phyloP scores from a whole-genome alignment of 163 green algal genomes.

The Scenedesmus sp. region DNA sequence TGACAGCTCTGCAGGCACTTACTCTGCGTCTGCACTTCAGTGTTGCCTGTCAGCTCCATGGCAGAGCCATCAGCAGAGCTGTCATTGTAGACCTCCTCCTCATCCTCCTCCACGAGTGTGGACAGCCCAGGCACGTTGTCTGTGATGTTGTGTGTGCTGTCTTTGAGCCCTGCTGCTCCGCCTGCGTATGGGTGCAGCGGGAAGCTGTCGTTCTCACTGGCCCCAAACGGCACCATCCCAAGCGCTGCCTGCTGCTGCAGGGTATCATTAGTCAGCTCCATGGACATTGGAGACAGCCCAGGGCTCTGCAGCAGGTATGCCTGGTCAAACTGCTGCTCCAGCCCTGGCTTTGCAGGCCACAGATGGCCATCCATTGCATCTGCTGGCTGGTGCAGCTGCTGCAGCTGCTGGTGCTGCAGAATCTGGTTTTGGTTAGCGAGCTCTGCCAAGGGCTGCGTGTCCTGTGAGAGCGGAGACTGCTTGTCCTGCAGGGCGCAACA shows the following conservation, averaged over 20 bases:
- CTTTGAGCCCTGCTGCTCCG: slow-evolving; percentile 11
- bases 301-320: slow-evolving; percentile 24
- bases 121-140: slow-evolving; percentile 64
- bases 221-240: slow-evolving; percentile 6
- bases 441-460: slow-evolving; percentile 49
- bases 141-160: slow-evolving; percentile 80
- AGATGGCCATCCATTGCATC: neutral
- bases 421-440: slow-evolving; percentile 45
- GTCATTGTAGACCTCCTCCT: slow-evolving; percentile 66
- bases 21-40: slow-evolving; percentile 10
- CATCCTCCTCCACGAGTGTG: slow-evolving; percentile 81
- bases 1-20: neutral
- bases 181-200: neutral
- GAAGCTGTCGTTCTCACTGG: slow-evolving; percentile 38
- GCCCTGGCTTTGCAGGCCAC: slow-evolving; percentile 35
- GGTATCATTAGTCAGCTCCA: slow-evolving; percentile 74
- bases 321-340: slow-evolving; percentile 14
- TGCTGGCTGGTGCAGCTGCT: slow-evolving; percentile 21
- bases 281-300: slow-evolving; percentile 64
- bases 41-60: slow-evolving; percentile 62
- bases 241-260: slow-evolving; percentile 25
- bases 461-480: slow-evolving; percentile 38
- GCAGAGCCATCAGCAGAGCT: slow-evolving; percentile 20
- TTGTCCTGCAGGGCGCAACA: slow-evolving; percentile 39
- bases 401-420: neutral